phyloP scores from a whole-genome alignment of 495 filamentous ascomycete species.

The Oleoguttula mirabilis region DNA sequence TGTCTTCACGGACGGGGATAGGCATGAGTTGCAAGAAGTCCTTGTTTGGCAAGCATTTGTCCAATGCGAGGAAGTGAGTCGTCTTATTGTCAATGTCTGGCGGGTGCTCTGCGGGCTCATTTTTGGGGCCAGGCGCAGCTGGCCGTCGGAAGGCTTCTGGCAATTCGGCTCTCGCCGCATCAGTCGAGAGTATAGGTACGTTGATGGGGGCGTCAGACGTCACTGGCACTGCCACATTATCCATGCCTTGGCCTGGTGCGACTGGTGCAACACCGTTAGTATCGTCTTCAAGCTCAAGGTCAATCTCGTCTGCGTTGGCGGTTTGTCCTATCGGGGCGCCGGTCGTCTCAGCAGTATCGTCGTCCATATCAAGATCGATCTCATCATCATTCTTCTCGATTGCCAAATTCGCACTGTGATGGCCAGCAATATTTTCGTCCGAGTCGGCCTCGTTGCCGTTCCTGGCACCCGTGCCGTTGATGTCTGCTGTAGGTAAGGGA shows the following conservation, averaged over 20 bases:
- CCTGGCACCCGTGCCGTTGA: too few relatives aligned
- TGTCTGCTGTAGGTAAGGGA: too few relatives aligned
- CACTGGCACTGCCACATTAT: background rate
- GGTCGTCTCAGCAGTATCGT: background rate
- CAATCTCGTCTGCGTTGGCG: slow-evolving; percentile 20
- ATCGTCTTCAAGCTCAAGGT: slow-evolving; percentile 17
- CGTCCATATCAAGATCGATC: slow-evolving; percentile 31
- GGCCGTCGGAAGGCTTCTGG: slow-evolving; percentile 50
- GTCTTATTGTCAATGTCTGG: slow-evolving; percentile 53
- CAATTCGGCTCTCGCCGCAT: slow-evolving; percentile 26
- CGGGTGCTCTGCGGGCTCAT: slow-evolving; percentile 27
- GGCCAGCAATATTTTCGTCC: too few relatives aligned
- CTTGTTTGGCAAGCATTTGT: slow-evolving; percentile 68
- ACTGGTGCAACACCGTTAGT: slow-evolving; percentile 11
- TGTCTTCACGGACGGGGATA: slow-evolving; percentile 35
- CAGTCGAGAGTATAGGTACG: background rate
- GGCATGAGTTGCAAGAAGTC: slow-evolving; percentile 72
- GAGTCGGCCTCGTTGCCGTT: too few relatives aligned
- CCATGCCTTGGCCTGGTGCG: slow-evolving; percentile 7
- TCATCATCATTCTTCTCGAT: slow-evolving; percentile 29
- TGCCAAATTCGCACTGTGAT: too few relatives aligned
- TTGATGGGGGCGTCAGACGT: background rate
- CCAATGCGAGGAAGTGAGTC: slow-evolving; percentile 79
- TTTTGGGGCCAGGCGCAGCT: slow-evolving; percentile 50
- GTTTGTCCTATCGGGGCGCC: background rate